Evolutionary conservation across 192 early-diverging fungal species (phyloP).

Genomic region (Ambispora gerdemannii): DNA sequence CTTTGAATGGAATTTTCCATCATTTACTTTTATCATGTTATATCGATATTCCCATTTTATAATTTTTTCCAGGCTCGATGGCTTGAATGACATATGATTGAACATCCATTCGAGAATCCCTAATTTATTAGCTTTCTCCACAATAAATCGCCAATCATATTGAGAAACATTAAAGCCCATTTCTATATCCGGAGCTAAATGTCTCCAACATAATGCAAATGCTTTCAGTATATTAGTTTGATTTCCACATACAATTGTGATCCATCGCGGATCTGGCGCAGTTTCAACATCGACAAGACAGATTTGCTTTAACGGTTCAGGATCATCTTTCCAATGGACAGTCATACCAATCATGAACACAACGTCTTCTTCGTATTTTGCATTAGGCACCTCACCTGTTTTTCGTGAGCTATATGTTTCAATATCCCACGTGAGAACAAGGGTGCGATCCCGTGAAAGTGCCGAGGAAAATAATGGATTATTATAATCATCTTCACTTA

Average conservation of each 20-base stretch:
- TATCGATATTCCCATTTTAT: background rate
- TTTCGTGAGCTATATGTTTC: background rate
- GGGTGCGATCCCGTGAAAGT: background rate
- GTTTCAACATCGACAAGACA: constrained; percentile 16
- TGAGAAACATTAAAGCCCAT: background rate
- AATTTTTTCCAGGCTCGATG: background rate
- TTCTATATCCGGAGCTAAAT: background rate
- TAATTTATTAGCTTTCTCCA: background rate
- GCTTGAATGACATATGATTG: background rate
- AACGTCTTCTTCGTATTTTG: background rate
- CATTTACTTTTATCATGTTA: background rate
- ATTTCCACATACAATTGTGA: background rate
- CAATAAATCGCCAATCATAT: background rate
- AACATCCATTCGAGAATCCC: background rate
- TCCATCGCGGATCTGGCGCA: background rate
- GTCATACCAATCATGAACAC: constrained; percentile 14
- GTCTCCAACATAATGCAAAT: background rate
- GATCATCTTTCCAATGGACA: constrained; percentile 12
- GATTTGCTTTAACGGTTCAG: no score
- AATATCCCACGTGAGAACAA: background rate
- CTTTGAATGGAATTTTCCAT: background rate
- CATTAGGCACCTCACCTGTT: background rate
- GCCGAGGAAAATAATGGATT: background rate
- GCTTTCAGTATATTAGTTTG: background rate
- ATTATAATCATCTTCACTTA: background rate